Evolutionary conservation across 176 grass and related monocot genomes (phyloP).

Genomic region (Carex kokanica): DNA sequence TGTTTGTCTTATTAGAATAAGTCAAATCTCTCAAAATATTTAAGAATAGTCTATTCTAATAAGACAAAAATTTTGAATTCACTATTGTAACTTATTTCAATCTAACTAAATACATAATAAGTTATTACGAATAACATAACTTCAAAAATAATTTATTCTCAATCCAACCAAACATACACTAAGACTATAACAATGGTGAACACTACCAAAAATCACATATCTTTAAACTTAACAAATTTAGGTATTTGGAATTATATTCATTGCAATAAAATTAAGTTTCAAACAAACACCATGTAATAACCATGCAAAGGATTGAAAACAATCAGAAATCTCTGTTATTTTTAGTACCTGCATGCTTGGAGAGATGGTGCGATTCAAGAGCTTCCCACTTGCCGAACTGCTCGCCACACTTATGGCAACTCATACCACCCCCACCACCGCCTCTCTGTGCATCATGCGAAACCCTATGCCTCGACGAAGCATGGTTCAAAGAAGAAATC

Average conservation of each 20-base stretch:
- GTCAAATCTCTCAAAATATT: too few relatives aligned
- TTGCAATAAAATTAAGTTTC: neutral
- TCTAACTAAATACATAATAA: too few relatives aligned
- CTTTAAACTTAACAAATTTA: neutral
- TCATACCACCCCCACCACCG: conserved; percentile 23
- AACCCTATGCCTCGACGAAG: conserved; percentile 18
- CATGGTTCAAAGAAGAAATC: conserved; percentile 12
- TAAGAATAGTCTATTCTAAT: too few relatives aligned
- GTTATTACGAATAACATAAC: too few relatives aligned
- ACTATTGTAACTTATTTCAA: too few relatives aligned
- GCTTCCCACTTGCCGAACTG: conserved; percentile 76
- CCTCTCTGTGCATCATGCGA: conserved; percentile 53
- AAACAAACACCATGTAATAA: neutral
- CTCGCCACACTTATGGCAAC: conserved; percentile 67
- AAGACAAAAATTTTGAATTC: too few relatives aligned
- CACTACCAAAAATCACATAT: neutral
- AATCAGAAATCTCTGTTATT: neutral
- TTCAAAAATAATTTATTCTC: too few relatives aligned
- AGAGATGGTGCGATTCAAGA: conserved; percentile 83
- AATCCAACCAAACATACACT: too few relatives aligned
- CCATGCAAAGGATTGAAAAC: neutral
- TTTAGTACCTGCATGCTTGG: conserved; percentile 70
- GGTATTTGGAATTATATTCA: neutral
- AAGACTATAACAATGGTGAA: neutral
- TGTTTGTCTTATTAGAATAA: too few relatives aligned